phyloP scores from a whole-genome alignment of 306 rosid genomes.

The Luffa acutangula region DNA sequence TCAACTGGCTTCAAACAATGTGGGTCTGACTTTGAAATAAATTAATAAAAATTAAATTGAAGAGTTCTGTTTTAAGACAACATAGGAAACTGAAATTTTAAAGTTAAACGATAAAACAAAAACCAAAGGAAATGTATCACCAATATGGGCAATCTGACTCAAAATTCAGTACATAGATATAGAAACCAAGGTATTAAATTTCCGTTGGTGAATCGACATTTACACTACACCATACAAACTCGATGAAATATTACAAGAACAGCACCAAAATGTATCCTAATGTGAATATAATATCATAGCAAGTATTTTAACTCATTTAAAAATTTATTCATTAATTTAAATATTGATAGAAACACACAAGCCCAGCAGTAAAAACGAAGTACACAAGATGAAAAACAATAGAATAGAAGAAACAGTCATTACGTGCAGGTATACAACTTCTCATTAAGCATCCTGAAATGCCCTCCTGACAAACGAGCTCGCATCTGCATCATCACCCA shows the following conservation, averaged over 20 bases:
- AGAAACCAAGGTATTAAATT: not conserved
- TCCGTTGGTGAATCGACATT: no score
- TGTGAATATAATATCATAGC: no score
- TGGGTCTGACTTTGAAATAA: not conserved
- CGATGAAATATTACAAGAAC: no score
- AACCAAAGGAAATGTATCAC: not conserved
- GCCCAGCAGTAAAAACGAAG: not conserved
- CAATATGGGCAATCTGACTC: not conserved
- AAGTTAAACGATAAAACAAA: not conserved
- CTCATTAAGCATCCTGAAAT: slow-evolving; percentile 92
- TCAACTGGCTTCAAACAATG: not conserved
- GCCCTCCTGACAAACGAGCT: slow-evolving; percentile 82
- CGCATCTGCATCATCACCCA: slow-evolving; percentile 50
- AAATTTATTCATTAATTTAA: no score
- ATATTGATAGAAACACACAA: not conserved
- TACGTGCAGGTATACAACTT: slow-evolving; percentile 98
- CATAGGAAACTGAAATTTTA: not conserved
- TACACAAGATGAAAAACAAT: not conserved
- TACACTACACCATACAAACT: no score
- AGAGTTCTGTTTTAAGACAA: not conserved
- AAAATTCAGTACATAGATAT: not conserved
- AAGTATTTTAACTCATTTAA: no score
- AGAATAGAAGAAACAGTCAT: not conserved
- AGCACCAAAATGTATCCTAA: no score
- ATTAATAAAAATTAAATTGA: not conserved